Percentiles rank a stretch among this genome's conserved stretches.
These are phyloP conservation scores for Colletotrichum godetiae DNA, from an alignment of 2,329 filamentous ascomycete species.

Conservation along the genomic window DNA sequence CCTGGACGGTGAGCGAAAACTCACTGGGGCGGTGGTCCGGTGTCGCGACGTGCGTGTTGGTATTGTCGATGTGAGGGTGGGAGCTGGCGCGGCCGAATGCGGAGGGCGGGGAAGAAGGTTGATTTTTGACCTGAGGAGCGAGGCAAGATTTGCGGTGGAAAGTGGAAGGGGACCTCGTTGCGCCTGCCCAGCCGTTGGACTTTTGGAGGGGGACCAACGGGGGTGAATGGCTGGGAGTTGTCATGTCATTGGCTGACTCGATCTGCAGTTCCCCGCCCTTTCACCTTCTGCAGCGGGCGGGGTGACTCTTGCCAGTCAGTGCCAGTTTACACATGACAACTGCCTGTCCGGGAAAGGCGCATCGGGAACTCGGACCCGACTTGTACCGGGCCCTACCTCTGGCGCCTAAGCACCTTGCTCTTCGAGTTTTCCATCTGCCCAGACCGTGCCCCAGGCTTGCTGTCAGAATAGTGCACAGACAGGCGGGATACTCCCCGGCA, in stretches of 20 bases:
- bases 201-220: not conserved
- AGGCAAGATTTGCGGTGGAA: conserved; percentile 36
- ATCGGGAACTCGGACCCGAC: not conserved
- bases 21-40: conserved; percentile 36
- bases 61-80: conserved; percentile 32
- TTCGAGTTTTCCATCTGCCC: not conserved
- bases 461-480: conserved; percentile 27
- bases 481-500: not conserved
- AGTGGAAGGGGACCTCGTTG: conserved; percentile 22
- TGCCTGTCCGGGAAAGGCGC: conserved; percentile 10
- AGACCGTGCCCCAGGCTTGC: not conserved
- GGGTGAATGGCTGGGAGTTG: conserved; percentile 1
- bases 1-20: conserved; percentile 30
- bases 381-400: not conserved
- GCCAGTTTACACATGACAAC: conserved; percentile 26
- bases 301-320: not conserved
- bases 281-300: conserved; percentile 24
- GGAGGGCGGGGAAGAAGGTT: conserved; percentile 36
- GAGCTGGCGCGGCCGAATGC: conserved; percentile 36
- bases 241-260: conserved; percentile 10
- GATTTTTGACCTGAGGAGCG: conserved; percentile 35
- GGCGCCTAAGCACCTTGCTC: no score
- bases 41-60: conserved; percentile 36
- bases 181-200: conserved; percentile 26
- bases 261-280: conserved; percentile 1